Base-by-base conservation (phyloP, 257 asterid species). In the Verbena officinalis region DNA sequence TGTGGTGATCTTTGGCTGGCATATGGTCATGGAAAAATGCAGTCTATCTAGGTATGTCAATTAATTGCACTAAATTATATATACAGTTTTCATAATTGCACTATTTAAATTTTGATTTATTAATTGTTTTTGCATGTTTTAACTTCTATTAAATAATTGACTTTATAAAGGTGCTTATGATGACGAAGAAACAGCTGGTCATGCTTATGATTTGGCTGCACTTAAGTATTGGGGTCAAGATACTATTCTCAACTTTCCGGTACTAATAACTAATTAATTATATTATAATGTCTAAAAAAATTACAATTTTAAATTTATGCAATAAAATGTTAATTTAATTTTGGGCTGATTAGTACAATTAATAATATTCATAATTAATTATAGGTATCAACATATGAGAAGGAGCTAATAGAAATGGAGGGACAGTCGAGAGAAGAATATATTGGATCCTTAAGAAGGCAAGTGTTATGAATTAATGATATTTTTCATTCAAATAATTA, bases 131-230 rank as follows among this genome's bases (percentile, higher is more conserved):
- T 30, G 55, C 9, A 14, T 22, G 15, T 69, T 65, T 30, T 52
- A 46, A 10, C 4, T 11, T 62, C 57, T n/a, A n/a, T n/a, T n/a
- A n/a, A n/a, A n/a, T n/a, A n/a, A n/a, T n/a, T n/a, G n/a, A n/a
- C n/a, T n/a, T n/a, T n/a, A n/a, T n/a, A n/a, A n/a, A 85, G 96
- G 96, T 67, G 96, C 96, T 57, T 88, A 88, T 59, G 94, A 88
- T 60, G 87, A 80, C 7, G 96, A 88, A 79, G 91, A 19, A 76
- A 80, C 96, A 79, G 94, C 94, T 24, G 96, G 94, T 65, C 96
- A 79, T 83, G 94, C 96, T 0, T 88, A 88, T 76, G 96, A 88
- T 55, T 77, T 85, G 77, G 96, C 96, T 17, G 93, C 96, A 71
- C 72, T 85, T 84, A 87, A 87, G 66, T 85, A 87, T 59, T 87